phyloP scores from a whole-genome alignment of 768 basidiomycete genomes.

The Boletus edulis region DNA sequence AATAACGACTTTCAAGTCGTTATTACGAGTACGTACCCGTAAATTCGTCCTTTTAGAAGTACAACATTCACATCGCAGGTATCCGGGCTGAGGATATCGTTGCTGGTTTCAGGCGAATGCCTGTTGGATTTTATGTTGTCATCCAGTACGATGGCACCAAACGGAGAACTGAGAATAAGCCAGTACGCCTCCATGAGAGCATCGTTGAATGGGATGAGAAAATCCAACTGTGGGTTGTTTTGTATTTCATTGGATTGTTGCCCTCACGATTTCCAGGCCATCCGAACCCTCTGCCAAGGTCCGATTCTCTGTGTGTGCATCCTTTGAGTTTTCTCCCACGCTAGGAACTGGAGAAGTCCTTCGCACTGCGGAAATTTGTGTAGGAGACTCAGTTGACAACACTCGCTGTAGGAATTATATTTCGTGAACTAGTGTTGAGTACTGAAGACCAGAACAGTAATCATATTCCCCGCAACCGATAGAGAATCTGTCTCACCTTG shows the following conservation, averaged over 20 bases:
- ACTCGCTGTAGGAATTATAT: background rate
- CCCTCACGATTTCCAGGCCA: background rate
- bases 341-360: constrained; percentile 1
- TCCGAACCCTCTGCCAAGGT: background rate
- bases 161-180: background rate
- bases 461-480: background rate
- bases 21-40: background rate
- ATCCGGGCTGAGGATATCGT: constrained; percentile 8
- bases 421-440: too few species aligned
- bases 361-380: background rate
- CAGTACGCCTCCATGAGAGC: background rate
- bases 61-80: background rate
- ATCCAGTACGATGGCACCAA: background rate
- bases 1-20: background rate
- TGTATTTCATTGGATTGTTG: too few species aligned
- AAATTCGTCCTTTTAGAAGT: background rate
- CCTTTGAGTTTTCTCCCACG: constrained; percentile 2
- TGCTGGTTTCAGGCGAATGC: constrained; percentile 1
- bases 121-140: constrained; percentile 8
- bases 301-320: background rate
- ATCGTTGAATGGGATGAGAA: background rate
- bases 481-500: background rate
- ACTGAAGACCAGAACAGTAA: background rate
- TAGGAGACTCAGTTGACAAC: background rate
- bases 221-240: background rate